Conservation (phyloP, 2,329 filamentous ascomycete species). For the Trichoderma sp. region DNA sequence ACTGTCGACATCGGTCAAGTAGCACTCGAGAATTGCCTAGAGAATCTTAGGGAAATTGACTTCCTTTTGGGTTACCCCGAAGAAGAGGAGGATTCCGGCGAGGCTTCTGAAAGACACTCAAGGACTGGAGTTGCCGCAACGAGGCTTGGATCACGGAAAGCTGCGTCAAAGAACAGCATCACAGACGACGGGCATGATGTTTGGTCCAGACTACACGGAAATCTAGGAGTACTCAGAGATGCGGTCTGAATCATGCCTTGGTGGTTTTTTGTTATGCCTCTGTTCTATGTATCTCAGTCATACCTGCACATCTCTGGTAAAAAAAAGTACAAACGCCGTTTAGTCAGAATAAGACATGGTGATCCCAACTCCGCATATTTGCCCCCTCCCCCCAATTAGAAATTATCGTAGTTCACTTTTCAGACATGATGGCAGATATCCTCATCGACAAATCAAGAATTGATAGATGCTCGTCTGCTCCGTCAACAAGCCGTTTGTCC, state of each 20-base stretch:
- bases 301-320: neutral
- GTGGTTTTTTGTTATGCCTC: conserved; percentile 1
- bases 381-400: neutral
- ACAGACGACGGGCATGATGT: conserved; percentile 35
- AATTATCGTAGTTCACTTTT: conserved; percentile 29
- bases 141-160: neutral
- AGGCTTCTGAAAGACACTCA: conserved; percentile 21
- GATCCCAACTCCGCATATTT: neutral
- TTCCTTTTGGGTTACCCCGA: conserved; percentile 43
- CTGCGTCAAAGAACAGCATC: conserved; percentile 24
- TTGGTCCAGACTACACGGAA: conserved; percentile 53
- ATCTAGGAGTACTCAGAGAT: conserved; percentile 49
- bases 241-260: conserved; percentile 5
- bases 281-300: neutral
- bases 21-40: conserved; percentile 52
- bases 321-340: conserved; percentile 16
- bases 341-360: conserved; percentile 7
- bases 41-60: conserved; percentile 48
- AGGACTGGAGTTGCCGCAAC: conserved; percentile 1
- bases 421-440: conserved; percentile 69
- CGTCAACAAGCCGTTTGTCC: conserved; percentile 91
- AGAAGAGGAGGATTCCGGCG: conserved; percentile 30
- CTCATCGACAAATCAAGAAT: conserved; percentile 81
- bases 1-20: conserved; percentile 57
- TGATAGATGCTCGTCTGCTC: conserved; percentile 89